Percentiles rank a stretch among this genome's conserved stretches.
Evolutionary conservation across 306 rosid species (phyloP).

Genomic region (Prunus dulcis): DNA sequence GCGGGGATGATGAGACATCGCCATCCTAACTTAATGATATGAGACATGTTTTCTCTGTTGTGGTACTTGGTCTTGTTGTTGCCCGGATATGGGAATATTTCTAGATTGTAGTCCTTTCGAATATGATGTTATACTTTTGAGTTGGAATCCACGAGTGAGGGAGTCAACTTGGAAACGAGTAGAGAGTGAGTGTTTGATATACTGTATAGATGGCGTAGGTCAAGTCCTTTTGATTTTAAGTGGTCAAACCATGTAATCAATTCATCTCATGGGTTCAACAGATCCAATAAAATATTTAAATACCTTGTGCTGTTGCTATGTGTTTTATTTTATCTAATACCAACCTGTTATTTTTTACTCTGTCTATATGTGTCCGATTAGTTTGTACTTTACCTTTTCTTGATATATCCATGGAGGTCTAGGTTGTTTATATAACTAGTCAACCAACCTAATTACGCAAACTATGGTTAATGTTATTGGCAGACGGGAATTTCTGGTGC

Average conservation of each 20-base stretch:
- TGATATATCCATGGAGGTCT: not conserved
- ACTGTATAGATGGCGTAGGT: not conserved
- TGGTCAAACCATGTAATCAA: not conserved
- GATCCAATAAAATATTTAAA: not conserved
- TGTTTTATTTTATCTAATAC: conserved; percentile 1
- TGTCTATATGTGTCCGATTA: not conserved
- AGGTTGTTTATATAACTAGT: not conserved
- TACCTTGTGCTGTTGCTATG: not conserved
- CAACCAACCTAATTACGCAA: conserved; percentile 20
- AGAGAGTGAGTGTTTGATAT: not conserved
- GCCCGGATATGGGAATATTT: conserved; percentile 3
- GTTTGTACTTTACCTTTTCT: conserved; percentile 3
- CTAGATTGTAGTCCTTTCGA: not conserved
- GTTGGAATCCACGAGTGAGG: not conserved
- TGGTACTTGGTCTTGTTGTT: not conserved
- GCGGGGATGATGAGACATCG: not conserved
- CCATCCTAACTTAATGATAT: not conserved
- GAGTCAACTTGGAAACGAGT: not conserved
- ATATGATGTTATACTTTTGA: not conserved
- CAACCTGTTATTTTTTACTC: not conserved
- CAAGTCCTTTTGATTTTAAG: not conserved
- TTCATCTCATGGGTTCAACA: not conserved
- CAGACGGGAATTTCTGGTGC: conserved; percentile 94
- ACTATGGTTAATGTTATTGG: conserved; percentile 27
- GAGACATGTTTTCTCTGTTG: not conserved